Evolutionary conservation across 1,284 basidiomycete species (phyloP).

Genomic region (Hemileia vastatrix): DNA sequence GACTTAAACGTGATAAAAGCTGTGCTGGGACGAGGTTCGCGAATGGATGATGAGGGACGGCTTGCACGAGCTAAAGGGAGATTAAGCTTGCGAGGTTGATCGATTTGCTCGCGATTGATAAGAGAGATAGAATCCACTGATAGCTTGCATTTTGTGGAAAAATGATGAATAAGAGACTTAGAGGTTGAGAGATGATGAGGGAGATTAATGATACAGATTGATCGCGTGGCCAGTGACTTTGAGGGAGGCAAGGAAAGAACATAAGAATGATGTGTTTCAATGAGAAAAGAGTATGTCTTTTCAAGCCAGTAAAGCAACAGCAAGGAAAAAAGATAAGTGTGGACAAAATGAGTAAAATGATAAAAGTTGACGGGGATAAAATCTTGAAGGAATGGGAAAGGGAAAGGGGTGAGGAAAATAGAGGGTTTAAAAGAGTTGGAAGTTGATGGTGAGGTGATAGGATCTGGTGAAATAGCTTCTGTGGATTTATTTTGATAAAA

Average conservation of each 20-base stretch:
- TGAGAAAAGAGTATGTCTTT: constrained; percentile 35
- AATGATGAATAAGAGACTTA: constrained; percentile 38
- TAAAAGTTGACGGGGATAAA: constrained; percentile 28
- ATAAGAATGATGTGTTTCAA: constrained; percentile 39
- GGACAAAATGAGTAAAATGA: constrained; percentile 39
- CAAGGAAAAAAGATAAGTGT: constrained; percentile 37
- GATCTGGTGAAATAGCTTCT: constrained; percentile 40
- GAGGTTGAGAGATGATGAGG: constrained; percentile 36
- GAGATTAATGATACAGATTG: too few species aligned
- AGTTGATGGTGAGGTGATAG: constrained; percentile 24
- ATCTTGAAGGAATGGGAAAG: constrained; percentile 24
- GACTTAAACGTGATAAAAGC: constrained; percentile 16
- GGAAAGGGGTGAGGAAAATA: constrained; percentile 25
- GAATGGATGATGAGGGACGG: constrained; percentile 1
- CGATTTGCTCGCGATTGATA: not conserved
- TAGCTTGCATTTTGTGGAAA: constrained; percentile 35
- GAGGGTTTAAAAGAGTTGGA: constrained; percentile 1
- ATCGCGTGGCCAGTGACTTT: too few species aligned
- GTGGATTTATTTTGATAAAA: constrained; percentile 40
- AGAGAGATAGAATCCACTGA: constrained; percentile 25
- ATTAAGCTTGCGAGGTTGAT: not conserved
- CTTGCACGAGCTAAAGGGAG: constrained; percentile 2
- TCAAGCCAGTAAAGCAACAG: constrained; percentile 36
- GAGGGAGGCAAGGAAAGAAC: too few species aligned
- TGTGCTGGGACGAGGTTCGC: constrained; percentile 8